Conservation (phyloP, 2,329 filamentous ascomycete species). For the Decorospora gaudefroyi region DNA sequence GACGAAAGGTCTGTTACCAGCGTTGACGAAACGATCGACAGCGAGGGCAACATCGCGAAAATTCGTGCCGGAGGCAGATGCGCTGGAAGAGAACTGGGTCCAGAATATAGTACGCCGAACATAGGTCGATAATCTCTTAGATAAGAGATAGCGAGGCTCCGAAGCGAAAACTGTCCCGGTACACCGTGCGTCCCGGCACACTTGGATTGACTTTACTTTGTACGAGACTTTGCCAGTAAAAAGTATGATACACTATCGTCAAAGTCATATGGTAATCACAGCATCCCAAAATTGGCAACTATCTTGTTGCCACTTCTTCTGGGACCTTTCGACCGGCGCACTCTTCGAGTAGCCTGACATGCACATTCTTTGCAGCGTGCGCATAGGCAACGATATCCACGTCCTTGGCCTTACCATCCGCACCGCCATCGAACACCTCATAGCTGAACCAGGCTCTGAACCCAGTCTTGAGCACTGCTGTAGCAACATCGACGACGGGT, state of each 20-base stretch:
- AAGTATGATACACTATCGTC: neutral
- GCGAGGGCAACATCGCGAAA: neutral
- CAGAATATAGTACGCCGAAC: neutral
- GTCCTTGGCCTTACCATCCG: conserved; percentile 58
- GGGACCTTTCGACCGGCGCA: conserved; percentile 32
- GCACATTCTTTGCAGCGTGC: conserved; percentile 56
- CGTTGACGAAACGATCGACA: neutral
- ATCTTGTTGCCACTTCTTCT: conserved; percentile 20
- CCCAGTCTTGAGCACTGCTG: conserved; percentile 69
- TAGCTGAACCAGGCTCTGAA: conserved; percentile 70
- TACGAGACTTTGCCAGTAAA: too few species aligned
- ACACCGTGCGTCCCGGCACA: too few species aligned
- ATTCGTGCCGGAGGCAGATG: neutral
- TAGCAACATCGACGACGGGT: conserved; percentile 66
- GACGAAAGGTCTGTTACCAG: neutral
- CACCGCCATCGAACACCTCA: conserved; percentile 69
- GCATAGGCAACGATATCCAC: conserved; percentile 58
- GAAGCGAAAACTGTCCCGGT: neutral
- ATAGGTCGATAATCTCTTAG: neutral
- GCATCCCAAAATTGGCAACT: neutral
- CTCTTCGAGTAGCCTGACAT: conserved; percentile 48
- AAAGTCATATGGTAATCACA: too few species aligned
- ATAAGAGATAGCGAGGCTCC: neutral
- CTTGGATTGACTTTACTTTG: too few species aligned
- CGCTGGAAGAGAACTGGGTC: neutral